Base-by-base conservation (phyloP, 83 land plant species). In the Thuja plicata region DNA sequence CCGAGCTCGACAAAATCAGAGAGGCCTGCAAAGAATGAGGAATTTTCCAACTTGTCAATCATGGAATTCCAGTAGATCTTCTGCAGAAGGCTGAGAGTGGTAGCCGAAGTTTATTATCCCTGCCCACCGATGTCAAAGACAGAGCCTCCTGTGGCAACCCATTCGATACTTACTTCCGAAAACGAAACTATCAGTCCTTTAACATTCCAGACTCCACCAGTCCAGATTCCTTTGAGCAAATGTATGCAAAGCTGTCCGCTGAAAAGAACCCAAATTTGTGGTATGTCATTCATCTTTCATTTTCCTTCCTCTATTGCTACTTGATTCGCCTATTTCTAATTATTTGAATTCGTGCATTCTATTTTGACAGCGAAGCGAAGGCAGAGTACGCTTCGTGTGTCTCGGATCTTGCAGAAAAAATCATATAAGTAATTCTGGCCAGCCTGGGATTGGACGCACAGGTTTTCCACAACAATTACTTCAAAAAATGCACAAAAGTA, bases 171-270 rank as follows among this genome's bases (percentile, higher is more conserved):
- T 93, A 90, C 85, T 70, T 57, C 16, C 90, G 90, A 5, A 82
- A 76, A 50, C 76, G 7, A 87, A 88, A 0, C 5, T 3, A 46
- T 16, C 91, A 93, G 79, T 87, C 92, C 88, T 40, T 93, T 62
- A 54, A 84, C 9, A 83, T 93, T n/a, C 86, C 52, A 2, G 89
- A 87, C 80, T 87, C 89, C 13, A 32, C 50, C 2, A 48, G 50
- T 16, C 19, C 48, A 12, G 83, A 87, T 8, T 82, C 48, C n/a
- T 21, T 32, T 86, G 30, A 46, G 48, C 48, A 46, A 46, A 90
- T 91, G 90, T 37, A 89, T 3, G 37, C 81, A 19, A 77, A 88
- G 60, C 89, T 93, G 88, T 91, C 91, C 89, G 92, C 91, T 13
- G 30, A 85, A 41, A 91, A 91, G 24, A 91, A 91, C 46, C 80